Percentiles rank a stretch among this genome's conserved stretches.
Evolutionary conservation across 2,329 filamentous ascomycete genomes (phyloP).

Genomic region (Cladosporium sphaerospermum): DNA sequence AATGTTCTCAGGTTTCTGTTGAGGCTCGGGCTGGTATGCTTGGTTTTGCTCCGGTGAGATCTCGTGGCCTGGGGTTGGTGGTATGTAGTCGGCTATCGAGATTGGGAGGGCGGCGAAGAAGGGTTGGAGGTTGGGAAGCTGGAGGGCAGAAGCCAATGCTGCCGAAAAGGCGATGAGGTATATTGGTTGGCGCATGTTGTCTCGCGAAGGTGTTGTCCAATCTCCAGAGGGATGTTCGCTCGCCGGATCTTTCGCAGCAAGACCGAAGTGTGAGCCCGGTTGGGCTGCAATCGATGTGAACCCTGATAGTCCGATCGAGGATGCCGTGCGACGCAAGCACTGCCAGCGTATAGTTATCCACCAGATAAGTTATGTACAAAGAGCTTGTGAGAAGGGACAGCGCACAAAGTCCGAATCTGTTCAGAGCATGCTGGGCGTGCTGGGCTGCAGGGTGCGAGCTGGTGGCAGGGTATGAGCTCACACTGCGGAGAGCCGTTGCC

Average conservation of each 20-base stretch:
- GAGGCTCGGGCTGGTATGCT: neutral
- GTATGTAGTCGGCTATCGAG: slow-evolving; percentile 19
- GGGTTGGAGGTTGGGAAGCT: slow-evolving; percentile 23
- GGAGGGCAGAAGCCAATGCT: slow-evolving; percentile 18
- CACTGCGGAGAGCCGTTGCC: slow-evolving; percentile 6
- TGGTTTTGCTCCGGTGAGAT: slow-evolving; percentile 10
- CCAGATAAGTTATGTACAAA: neutral
- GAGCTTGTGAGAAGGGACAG: neutral
- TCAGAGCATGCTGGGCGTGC: neutral
- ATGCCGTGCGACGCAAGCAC: neutral
- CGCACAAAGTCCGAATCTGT: neutral
- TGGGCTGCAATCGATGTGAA: neutral
- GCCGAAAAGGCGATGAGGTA: neutral
- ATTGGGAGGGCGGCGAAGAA: slow-evolving; percentile 27
- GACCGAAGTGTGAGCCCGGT: neutral
- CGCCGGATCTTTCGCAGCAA: neutral
- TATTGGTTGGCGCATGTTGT: slow-evolving; percentile 5
- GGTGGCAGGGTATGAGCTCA: slow-evolving; percentile 8
- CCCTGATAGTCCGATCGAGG: neutral
- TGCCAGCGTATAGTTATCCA: neutral
- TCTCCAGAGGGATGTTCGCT: neutral
- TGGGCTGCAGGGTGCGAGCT: neutral
- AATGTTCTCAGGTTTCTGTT: neutral
- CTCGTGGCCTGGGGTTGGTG: slow-evolving; percentile 15
- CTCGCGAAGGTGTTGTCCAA: neutral